Conservation (phyloP, 495 filamentous ascomycete species). For the Penicillium samsonianum region DNA sequence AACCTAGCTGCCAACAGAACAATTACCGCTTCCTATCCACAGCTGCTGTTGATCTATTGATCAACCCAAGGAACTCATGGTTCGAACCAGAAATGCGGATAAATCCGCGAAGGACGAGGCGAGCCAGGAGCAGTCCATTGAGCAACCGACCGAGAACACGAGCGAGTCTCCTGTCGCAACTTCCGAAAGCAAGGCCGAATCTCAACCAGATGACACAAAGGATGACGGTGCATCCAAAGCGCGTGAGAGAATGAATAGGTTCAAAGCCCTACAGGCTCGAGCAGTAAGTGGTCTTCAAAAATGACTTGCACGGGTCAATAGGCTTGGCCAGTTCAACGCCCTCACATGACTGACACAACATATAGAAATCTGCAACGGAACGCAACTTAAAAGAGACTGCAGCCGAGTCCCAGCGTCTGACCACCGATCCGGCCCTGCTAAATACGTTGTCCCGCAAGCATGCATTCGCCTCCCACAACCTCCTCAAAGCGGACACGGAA, state of each 20-base stretch:
- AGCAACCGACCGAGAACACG: constrained; percentile 12
- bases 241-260: constrained; percentile 48
- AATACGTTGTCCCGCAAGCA: constrained; percentile 74
- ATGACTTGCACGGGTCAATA: background rate
- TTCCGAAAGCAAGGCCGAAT: constrained; percentile 17
- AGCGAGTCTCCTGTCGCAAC: constrained; percentile 9
- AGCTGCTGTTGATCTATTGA: no score
- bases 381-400: constrained; percentile 82
- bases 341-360: constrained; percentile 19
- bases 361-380: constrained; percentile 68
- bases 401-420: constrained; percentile 76
- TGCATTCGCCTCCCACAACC: constrained; percentile 86
- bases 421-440: constrained; percentile 72
- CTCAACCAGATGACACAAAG: constrained; percentile 17
- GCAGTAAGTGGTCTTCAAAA: constrained; percentile 49
- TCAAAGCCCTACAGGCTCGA: constrained; percentile 83
- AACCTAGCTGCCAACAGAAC: background rate
- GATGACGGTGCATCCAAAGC: constrained; percentile 36
- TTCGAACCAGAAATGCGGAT: constrained; percentile 18
- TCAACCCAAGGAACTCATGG: constrained; percentile 13
- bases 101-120: constrained; percentile 16
- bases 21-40: background rate
- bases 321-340: background rate
- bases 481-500: constrained; percentile 87
- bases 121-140: constrained; percentile 9